phyloP scores from a whole-genome alignment of 805 yeast genomes.

The Metschnikowia amazonensis region DNA sequence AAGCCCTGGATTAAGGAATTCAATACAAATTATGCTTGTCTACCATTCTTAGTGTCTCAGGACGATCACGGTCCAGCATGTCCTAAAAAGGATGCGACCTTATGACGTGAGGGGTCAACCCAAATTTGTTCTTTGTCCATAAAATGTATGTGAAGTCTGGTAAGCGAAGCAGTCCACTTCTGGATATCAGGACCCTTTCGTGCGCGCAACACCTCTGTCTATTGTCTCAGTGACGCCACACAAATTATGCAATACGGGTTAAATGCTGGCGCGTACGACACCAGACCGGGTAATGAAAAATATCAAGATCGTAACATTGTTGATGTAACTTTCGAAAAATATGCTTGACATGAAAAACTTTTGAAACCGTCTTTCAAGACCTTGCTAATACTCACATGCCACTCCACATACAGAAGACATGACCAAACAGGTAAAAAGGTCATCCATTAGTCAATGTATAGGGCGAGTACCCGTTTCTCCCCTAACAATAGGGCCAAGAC shows the following conservation, averaged over 20 bases:
- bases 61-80: not conserved
- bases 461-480: not conserved
- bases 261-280: not conserved
- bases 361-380: not conserved
- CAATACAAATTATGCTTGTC: not conserved
- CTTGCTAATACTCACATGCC: not conserved
- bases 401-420: not conserved
- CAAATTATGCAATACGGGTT: not conserved
- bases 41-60: not conserved
- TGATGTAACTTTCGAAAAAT: not conserved
- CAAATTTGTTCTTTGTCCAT: not conserved
- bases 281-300: not conserved
- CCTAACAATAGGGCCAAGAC: not conserved
- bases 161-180: not conserved
- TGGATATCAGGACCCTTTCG: not conserved
- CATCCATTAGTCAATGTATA: not conserved
- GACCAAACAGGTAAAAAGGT: not conserved
- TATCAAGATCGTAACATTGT: not conserved
- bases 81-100: not conserved
- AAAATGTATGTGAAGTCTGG: not conserved
- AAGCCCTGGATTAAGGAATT: not conserved
- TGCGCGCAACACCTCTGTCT: not conserved
- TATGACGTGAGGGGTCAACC: too few relatives aligned
- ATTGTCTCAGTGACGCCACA: not conserved
- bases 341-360: not conserved